Conservation (phyloP, 2,329 filamentous ascomycete species). For the Ambrosiella xylebori region DNA sequence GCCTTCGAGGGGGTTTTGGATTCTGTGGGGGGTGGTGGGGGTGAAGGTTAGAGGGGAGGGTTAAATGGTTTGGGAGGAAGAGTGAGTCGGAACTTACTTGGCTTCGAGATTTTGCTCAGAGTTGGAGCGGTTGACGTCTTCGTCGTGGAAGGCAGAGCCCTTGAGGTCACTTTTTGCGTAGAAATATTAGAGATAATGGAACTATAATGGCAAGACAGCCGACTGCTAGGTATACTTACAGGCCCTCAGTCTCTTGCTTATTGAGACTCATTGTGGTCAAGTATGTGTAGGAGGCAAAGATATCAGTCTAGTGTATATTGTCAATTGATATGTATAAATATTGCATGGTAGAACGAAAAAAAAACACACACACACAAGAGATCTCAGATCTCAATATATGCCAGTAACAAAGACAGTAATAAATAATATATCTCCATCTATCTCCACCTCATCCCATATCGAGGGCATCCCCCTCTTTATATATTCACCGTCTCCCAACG, state of each 20-base stretch:
- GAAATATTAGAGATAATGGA: not conserved
- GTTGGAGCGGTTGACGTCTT: constrained; percentile 22
- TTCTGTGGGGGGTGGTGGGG: constrained; percentile 18
- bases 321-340: too few relatives aligned
- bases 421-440: not conserved
- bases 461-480: not conserved
- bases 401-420: not conserved
- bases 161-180: not conserved
- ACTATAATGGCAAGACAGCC: not conserved
- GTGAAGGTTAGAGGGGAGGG: not conserved
- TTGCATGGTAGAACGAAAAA: too few relatives aligned
- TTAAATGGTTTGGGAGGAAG: not conserved
- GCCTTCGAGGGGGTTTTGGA: constrained; percentile 30
- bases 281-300: not conserved
- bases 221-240: not conserved
- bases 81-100: not conserved
- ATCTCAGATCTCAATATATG: not conserved
- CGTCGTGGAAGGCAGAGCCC: constrained; percentile 13
- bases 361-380: too few relatives aligned
- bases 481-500: not conserved
- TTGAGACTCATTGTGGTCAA: constrained; percentile 4
- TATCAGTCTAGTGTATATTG: not conserved
- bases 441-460: not conserved
- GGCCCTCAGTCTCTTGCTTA: not conserved
- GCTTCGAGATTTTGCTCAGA: not conserved